Evolutionary conservation across 306 rosid genomes (phyloP), one percentile per base, ranked within the genome.

Genomic region (Myrica gale): DNA sequence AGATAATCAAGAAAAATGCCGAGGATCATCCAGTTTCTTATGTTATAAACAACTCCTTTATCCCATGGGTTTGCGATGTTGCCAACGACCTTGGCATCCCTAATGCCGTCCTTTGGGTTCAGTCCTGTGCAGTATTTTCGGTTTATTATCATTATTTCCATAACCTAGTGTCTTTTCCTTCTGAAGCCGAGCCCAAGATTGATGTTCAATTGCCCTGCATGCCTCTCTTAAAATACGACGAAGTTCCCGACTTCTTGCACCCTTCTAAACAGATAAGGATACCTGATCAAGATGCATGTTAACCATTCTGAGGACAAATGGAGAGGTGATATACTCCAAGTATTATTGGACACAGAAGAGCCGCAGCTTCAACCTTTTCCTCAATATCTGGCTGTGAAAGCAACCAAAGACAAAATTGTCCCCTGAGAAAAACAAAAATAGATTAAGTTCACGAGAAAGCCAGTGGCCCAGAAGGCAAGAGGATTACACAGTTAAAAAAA

Each of bases 321-420:
- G 88, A 63, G 93, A 87, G 77, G 79, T 86, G 80, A 78, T 73
- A 85, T 95, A 97, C 37, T 83, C 85, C 90, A 92, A 83, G 85
- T 90, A 95, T 6, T 81, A 95, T 89, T 76, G 98, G 98, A 80
- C 86, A 83, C 23, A 92, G 81, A 88, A 95, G 96, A 76, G 96
- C 91, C 19, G 91, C 96, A 60, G 97, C 98, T 86, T 88, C 93
- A 82, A 90, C 90, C 85, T 87, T 89, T 74, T 88, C 85, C 73
- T 86, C 94, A 76, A 91, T 80, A 74, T 86, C 85, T 4, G 84
- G 88, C 81, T 88, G 97, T 93, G 75, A 91, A 85, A 74, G 90
- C 97, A 48, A 88, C 91, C 68, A 91, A 82, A 63, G 88, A 79
- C 82, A 92, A 89, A 58, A 92, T 92, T 73, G 98, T 95, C 61